These are phyloP conservation scores for Colletotrichum agaves DNA, from an alignment of 2,329 filamentous ascomycete genomes.

Conservation along the genomic window DNA sequence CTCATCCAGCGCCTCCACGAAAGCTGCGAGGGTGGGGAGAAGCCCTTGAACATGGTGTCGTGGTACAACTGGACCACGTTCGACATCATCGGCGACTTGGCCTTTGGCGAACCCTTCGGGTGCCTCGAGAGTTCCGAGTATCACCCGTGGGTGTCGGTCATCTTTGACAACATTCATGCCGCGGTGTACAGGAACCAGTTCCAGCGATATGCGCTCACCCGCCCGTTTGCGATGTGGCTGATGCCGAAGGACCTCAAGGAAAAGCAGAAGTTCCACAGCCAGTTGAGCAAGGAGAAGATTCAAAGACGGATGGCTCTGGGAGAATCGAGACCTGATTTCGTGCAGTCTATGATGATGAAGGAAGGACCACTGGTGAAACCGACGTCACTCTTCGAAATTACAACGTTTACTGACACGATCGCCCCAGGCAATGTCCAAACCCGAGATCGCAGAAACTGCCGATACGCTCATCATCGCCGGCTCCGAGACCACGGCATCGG, in stretches of 20 bases:
- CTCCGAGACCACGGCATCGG: constrained; percentile 58
- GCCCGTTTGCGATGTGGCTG: constrained; percentile 10
- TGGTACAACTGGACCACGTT: constrained; percentile 44
- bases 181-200: constrained; percentile 15
- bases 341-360: constrained; percentile 38
- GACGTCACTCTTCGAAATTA: rapidly evolving
- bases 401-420: background rate
- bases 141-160: constrained; percentile 43
- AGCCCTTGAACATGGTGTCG: constrained; percentile 19
- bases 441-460: constrained; percentile 32
- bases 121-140: constrained; percentile 41
- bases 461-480: constrained; percentile 49
- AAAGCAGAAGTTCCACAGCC: constrained; percentile 16
- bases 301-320: constrained; percentile 34
- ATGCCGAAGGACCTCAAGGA: constrained; percentile 13
- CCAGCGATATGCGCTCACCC: constrained; percentile 1
- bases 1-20: constrained; percentile 46
- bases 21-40: constrained; percentile 16
- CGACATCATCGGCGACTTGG: constrained; percentile 46
- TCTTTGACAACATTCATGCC: constrained; percentile 39
- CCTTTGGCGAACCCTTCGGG: constrained; percentile 45
- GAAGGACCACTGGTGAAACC: constrained; percentile 29
- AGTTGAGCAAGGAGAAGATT: constrained; percentile 16
- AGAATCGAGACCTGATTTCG: constrained; percentile 38
- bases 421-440: constrained; percentile 36